phyloP scores from a whole-genome alignment of 1,284 basidiomycete species.

The Ceratorhiza oryzae-sativae region DNA sequence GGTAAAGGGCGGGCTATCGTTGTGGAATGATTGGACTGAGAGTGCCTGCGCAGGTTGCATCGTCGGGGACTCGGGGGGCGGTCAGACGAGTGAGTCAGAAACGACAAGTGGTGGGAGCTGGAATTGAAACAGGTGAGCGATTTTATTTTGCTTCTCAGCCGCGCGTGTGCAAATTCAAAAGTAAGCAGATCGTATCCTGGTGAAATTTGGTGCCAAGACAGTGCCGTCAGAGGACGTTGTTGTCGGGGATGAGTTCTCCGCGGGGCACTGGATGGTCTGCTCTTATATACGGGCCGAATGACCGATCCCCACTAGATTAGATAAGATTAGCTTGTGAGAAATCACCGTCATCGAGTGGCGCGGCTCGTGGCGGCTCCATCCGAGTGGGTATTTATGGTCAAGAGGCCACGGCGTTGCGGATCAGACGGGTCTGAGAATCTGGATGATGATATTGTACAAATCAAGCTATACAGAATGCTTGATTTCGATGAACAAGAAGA shows the following conservation, averaged over 20 bases:
- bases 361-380: neutral
- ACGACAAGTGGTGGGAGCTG: constrained; percentile 6
- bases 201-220: neutral
- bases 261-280: neutral
- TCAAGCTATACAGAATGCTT: too few species aligned
- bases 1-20: constrained; percentile 43
- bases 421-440: too few species aligned
- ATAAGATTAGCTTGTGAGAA: constrained; percentile 16
- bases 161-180: constrained; percentile 4
- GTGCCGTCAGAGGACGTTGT: constrained; percentile 7
- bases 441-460: too few species aligned
- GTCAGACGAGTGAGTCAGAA: constrained; percentile 13
- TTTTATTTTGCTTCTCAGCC: neutral
- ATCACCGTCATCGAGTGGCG: neutral
- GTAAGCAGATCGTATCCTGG: neutral
- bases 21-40: constrained; percentile 43
- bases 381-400: too few species aligned
- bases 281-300: constrained; percentile 20
- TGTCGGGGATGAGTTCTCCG: constrained; percentile 11
- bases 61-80: neutral
- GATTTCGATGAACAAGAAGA: too few species aligned
- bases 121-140: neutral
- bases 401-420: too few species aligned
- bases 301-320: constrained; percentile 29
- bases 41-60: constrained; percentile 42